A percentile compares a stretch with the other conserved stretches of the same genome.
Conservation (phyloP, 345 rosid genomes). For the Bruguiera gymnorhiza region DNA sequence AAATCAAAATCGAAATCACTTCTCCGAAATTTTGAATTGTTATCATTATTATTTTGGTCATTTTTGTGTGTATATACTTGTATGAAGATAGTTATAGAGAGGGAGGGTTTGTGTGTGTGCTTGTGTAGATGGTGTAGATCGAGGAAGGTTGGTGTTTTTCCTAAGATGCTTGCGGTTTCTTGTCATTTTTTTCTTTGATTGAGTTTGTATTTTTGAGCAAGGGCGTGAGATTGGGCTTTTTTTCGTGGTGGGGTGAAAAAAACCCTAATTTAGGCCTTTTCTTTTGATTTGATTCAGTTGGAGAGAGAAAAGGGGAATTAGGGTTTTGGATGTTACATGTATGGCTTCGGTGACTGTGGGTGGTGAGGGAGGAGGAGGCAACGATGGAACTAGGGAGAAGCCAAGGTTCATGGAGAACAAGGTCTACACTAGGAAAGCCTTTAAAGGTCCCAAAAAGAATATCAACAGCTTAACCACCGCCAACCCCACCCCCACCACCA, state of each 20-base stretch:
- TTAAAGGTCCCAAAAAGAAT: constrained; percentile 42
- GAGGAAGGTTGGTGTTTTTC: constrained; percentile 4
- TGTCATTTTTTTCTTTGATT: not conserved
- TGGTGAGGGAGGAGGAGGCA: constrained; percentile 48
- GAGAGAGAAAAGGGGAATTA: constrained; percentile 18
- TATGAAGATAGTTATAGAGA: constrained; percentile 4
- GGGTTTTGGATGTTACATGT: constrained; percentile 53
- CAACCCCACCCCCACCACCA: not conserved
- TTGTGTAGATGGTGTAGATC: constrained; percentile 14
- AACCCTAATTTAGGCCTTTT: constrained; percentile 20
- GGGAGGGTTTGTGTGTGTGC: not conserved
- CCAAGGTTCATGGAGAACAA: constrained; percentile 52
- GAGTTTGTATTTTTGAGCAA: constrained; percentile 1
- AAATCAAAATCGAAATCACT: not conserved
- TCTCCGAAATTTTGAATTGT: not conserved
- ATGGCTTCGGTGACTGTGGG: constrained; percentile 91
- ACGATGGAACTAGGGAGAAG: constrained; percentile 48
- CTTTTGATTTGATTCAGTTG: not conserved
- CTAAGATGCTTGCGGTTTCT: not conserved
- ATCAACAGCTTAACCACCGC: constrained; percentile 23
- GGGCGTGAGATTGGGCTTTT: constrained; percentile 19
- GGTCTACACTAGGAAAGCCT: constrained; percentile 80
- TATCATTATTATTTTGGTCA: too few relatives aligned
- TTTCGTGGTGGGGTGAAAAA: constrained; percentile 14
- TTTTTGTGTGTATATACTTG: constrained; percentile 17